Conservation (phyloP, 2,329 filamentous ascomycete genomes). For the Apiospora kogelbergensis region DNA sequence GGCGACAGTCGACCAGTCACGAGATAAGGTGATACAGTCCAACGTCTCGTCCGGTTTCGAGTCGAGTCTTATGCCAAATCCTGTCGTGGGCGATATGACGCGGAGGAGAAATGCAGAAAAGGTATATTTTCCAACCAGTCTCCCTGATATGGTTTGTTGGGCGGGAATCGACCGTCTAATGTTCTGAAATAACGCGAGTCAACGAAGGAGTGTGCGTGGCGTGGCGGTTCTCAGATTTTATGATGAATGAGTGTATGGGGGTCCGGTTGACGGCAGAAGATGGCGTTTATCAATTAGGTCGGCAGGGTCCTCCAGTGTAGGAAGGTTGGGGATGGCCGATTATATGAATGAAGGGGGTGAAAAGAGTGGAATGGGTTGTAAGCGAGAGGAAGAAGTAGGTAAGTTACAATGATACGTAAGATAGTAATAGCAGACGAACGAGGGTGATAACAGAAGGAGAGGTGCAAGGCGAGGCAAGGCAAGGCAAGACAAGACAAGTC, state of each 20-base stretch:
- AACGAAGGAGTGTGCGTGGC: conserved; percentile 1
- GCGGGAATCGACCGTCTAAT: neutral
- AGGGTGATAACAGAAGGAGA: neutral
- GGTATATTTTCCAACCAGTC: neutral
- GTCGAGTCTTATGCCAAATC: neutral
- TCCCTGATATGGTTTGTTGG: neutral
- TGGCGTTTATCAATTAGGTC: neutral
- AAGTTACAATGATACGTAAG: conserved; percentile 4
- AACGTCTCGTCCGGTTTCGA: conserved; percentile 4
- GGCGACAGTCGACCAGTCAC: neutral
- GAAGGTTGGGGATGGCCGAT: neutral
- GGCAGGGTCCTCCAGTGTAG: neutral
- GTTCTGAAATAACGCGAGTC: neutral
- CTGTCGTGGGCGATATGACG: neutral
- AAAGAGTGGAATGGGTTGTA: neutral
- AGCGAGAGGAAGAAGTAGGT: conserved; percentile 2
- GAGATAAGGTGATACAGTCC: neutral
- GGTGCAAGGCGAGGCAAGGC: no score
- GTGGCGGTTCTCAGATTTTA: neutral
- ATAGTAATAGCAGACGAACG: neutral
- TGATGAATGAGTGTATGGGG: neutral
- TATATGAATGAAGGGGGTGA: neutral
- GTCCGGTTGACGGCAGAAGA: neutral
- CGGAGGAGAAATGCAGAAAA: neutral
- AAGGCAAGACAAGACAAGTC: neutral